phyloP scores from a whole-genome alignment of 2,329 filamentous ascomycete species.

The Paracorniculantispora psalliotae region DNA sequence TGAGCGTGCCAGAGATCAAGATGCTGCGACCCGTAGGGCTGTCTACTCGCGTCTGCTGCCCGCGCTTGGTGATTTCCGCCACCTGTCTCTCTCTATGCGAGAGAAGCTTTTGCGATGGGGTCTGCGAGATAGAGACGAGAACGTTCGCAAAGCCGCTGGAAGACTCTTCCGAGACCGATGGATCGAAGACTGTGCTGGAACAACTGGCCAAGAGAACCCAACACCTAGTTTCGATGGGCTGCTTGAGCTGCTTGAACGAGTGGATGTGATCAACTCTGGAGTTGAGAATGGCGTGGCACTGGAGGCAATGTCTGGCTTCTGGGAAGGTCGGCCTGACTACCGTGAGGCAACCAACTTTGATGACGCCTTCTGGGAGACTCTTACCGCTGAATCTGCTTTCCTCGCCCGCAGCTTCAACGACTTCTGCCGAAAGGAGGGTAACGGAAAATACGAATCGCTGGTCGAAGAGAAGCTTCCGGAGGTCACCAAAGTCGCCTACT shows the following conservation, averaged over 20 bases:
- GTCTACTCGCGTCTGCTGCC: slow-evolving; percentile 85
- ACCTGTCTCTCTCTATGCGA: slow-evolving; percentile 86
- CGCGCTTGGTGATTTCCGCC: slow-evolving; percentile 86
- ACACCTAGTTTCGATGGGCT: slow-evolving; percentile 75
- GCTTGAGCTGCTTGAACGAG: slow-evolving; percentile 85
- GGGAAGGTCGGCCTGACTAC: slow-evolving; percentile 86
- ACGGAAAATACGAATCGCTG: slow-evolving; percentile 68
- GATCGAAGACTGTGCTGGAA: slow-evolving; percentile 89
- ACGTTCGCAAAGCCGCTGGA: slow-evolving; percentile 85
- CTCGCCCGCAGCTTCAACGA: slow-evolving; percentile 91
- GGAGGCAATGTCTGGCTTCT: slow-evolving; percentile 93
- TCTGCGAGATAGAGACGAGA: slow-evolving; percentile 86
- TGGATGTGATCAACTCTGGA: slow-evolving; percentile 87
- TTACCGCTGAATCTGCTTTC: slow-evolving; percentile 83
- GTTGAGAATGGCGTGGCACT: slow-evolving; percentile 85
- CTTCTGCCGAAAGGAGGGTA: slow-evolving; percentile 72
- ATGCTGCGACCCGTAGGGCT: slow-evolving; percentile 75
- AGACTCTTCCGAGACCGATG: slow-evolving; percentile 91
- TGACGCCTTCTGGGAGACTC: slow-evolving; percentile 72
- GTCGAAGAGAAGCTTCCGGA: slow-evolving; percentile 93
- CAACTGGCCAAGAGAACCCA: slow-evolving; percentile 54
- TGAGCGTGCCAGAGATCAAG: slow-evolving; percentile 84
- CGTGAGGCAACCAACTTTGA: slow-evolving; percentile 67
- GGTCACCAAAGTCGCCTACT: slow-evolving; percentile 84
- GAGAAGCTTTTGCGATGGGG: slow-evolving; percentile 96